Conservation (phyloP, 352 stramenopile genomes). For the Thalassiosira hispida region DNA sequence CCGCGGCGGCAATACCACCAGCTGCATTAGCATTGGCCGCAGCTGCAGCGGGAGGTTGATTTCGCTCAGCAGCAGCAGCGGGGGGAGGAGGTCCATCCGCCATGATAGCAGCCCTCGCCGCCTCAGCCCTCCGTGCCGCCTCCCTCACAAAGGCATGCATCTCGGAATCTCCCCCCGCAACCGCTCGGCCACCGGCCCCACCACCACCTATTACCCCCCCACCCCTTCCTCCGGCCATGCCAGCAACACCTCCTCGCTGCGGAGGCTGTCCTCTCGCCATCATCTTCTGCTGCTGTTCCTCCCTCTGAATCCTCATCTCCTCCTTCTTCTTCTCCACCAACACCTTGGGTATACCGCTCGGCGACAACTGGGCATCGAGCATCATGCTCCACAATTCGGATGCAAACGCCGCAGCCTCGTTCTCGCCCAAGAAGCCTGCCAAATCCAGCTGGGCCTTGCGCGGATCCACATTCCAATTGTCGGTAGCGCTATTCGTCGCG, state of each 20-base stretch:
- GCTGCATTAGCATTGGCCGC: not conserved
- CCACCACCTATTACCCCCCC: not conserved
- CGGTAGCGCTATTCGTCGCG: not conserved
- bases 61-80: constrained; percentile 12
- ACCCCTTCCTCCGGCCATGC: too few species aligned
- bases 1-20: not conserved
- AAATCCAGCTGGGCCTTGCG: constrained; percentile 75
- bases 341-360: constrained; percentile 67
- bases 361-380: constrained; percentile 68
- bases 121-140: constrained; percentile 51
- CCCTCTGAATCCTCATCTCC: constrained; percentile 58
- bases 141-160: constrained; percentile 65
- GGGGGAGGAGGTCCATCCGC: constrained; percentile 4
- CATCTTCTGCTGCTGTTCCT: constrained; percentile 21
- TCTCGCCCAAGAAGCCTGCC: constrained; percentile 71
- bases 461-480: constrained; percentile 57
- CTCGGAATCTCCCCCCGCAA: constrained; percentile 19
- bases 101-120: constrained; percentile 40
- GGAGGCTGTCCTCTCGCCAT: too few species aligned
- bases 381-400: constrained; percentile 72
- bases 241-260: too few species aligned
- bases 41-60: not conserved
- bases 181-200: not conserved
- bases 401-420: constrained; percentile 63
- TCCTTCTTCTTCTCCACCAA: constrained; percentile 83